These are phyloP conservation scores for Boletus pseudo-olivaceus DNA, from an alignment of 768 basidiomycete genomes.

Conservation along the genomic window DNA sequence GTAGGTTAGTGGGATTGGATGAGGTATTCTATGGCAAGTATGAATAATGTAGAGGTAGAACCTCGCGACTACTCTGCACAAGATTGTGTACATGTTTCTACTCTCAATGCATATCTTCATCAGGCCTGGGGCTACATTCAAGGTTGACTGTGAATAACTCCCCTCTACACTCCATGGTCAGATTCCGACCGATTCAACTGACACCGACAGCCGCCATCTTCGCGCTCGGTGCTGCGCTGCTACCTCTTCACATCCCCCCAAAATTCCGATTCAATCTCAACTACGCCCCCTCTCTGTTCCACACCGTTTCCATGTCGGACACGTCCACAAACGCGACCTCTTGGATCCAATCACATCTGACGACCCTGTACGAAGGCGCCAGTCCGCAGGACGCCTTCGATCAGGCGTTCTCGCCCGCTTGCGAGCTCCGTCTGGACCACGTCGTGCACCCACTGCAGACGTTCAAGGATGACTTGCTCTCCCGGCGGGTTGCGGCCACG, in stretches of 20 bases:
- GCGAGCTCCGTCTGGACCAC: constrained; percentile 36
- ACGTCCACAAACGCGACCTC: constrained; percentile 5
- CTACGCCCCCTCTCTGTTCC: neutral
- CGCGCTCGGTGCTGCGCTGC: neutral
- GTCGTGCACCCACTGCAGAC: constrained; percentile 16
- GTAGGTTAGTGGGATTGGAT: constrained; percentile 21
- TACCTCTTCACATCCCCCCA: neutral
- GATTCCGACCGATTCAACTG: too few species aligned
- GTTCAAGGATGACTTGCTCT: constrained; percentile 27
- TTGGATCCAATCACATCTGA: constrained; percentile 32
- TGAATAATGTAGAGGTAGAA: constrained; percentile 28
- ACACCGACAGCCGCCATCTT: neutral
- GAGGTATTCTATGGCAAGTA: constrained; percentile 27
- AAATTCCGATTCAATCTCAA: neutral
- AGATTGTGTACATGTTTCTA: constrained; percentile 26
- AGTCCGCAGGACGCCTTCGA: constrained; percentile 23
- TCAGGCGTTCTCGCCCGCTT: constrained; percentile 30
- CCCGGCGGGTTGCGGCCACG: constrained; percentile 16
- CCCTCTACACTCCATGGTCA: too few species aligned
- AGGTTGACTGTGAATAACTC: too few species aligned
- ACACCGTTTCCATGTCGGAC: neutral
- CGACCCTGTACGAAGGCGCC: constrained; percentile 25
- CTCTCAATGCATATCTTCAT: constrained; percentile 13
- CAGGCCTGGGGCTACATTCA: too few species aligned
- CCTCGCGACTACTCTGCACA: constrained; percentile 17